Conservation (phyloP, 1,284 basidiomycete species). For the Pseudozyma sp. region DNA sequence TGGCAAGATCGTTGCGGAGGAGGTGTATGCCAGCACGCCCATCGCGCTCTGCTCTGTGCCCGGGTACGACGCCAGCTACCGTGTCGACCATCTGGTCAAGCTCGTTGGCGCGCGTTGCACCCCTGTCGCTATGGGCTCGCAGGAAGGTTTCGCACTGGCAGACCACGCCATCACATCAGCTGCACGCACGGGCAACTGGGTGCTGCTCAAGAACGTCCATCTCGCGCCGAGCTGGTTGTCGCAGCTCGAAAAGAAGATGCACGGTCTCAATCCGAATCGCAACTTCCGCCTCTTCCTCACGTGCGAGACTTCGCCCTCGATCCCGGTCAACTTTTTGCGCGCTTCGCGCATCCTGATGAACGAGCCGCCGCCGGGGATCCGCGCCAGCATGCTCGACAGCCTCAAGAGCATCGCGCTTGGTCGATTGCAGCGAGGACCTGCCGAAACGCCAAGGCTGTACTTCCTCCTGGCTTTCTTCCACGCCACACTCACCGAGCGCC, state of each 20-base stretch:
- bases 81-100: constrained; percentile 62
- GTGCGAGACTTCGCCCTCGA: constrained; percentile 64
- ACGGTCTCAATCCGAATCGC: constrained; percentile 57
- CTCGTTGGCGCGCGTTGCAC: constrained; percentile 51
- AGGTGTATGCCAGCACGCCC: constrained; percentile 58
- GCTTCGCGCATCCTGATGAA: constrained; percentile 66
- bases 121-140: constrained; percentile 66
- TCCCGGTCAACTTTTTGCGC: constrained; percentile 65
- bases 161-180: constrained; percentile 65
- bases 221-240: constrained; percentile 65
- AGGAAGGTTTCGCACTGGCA: constrained; percentile 63
- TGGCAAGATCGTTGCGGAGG: constrained; percentile 55
- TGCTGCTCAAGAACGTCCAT: constrained; percentile 67
- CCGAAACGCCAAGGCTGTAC: constrained; percentile 62
- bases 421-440: constrained; percentile 59
- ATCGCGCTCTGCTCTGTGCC: constrained; percentile 65
- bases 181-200: constrained; percentile 63
- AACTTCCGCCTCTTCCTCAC: constrained; percentile 66
- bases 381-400: constrained; percentile 64
- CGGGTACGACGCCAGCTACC: constrained; percentile 65
- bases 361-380: constrained; percentile 67
- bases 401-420: constrained; percentile 53
- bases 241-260: constrained; percentile 65
- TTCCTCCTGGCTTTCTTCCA: constrained; percentile 67
- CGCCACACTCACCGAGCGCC: constrained; percentile 62